Percentiles rank a stretch among this genome's conserved stretches.
Conservation (phyloP, 331 rosid species). For the Spiraea crenata region DNA sequence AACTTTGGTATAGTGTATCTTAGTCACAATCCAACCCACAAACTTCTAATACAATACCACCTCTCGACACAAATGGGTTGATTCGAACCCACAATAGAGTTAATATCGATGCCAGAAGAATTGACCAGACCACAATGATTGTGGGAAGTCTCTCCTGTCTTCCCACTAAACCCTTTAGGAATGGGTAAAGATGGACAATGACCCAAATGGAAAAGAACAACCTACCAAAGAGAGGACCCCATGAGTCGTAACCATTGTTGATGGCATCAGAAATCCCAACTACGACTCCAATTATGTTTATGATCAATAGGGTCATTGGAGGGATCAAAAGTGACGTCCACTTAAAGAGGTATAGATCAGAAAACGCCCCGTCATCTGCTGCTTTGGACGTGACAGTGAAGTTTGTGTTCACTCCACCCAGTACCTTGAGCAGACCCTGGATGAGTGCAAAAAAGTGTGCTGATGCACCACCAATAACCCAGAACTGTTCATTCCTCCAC, state of each 20-base stretch:
- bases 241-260: slow-evolving; percentile 64
- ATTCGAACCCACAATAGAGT: slow-evolving; percentile 83
- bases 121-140: slow-evolving; percentile 81
- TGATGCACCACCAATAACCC: slow-evolving; percentile 85
- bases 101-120: slow-evolving; percentile 73
- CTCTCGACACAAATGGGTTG: slow-evolving; percentile 67
- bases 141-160: slow-evolving; percentile 72
- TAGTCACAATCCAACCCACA: slow-evolving; percentile 85
- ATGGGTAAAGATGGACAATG: slow-evolving; percentile 73
- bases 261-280: slow-evolving; percentile 79
- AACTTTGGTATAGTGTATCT: slow-evolving; percentile 5
- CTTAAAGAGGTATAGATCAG: slow-evolving; percentile 53
- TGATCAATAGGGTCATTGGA: slow-evolving; percentile 66
- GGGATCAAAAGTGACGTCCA: slow-evolving; percentile 74
- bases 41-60: slow-evolving; percentile 68
- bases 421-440: slow-evolving; percentile 67
- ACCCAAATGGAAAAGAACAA: slow-evolving; percentile 76
- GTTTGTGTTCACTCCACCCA: slow-evolving; percentile 69
- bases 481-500: slow-evolving; percentile 93
- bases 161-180: slow-evolving; percentile 73
- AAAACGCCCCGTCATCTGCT: slow-evolving; percentile 44
- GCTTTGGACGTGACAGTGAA: slow-evolving; percentile 59
- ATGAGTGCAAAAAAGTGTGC: slow-evolving; percentile 64
- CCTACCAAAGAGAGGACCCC: slow-evolving; percentile 83
- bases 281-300: slow-evolving; percentile 67